A percentile compares a stretch with the other conserved stretches of the same genome.
These are phyloP conservation scores for Ilyonectria sp. DNA, from an alignment of 2,329 filamentous ascomycete species.

Conservation along the genomic window DNA sequence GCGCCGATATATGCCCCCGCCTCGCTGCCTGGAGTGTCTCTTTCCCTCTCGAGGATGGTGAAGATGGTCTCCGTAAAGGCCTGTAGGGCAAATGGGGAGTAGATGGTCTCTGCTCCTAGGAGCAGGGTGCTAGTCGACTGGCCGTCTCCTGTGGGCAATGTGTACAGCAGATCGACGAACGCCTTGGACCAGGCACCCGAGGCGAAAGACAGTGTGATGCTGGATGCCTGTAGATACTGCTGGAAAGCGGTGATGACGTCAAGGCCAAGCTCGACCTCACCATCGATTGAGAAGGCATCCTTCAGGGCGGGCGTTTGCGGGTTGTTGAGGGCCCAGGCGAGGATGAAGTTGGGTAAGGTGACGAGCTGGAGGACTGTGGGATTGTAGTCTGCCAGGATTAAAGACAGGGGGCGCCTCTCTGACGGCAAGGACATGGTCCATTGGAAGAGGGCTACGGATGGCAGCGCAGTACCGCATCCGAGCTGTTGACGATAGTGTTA, in stretches of 20 bases:
- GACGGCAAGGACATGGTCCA: conserved; percentile 61
- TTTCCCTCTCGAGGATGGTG: conserved; percentile 67
- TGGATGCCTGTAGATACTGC: conserved; percentile 62
- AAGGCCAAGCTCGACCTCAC: conserved; percentile 76
- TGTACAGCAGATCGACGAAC: conserved; percentile 73
- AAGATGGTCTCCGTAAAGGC: conserved; percentile 79
- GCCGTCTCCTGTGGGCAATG: conserved; percentile 31
- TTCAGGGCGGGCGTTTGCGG: conserved; percentile 56
- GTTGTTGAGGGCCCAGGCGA: conserved; percentile 74
- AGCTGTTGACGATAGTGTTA: conserved; percentile 64
- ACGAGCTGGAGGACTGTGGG: conserved; percentile 83
- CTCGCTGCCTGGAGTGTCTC: conserved; percentile 52
- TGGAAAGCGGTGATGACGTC: conserved; percentile 73
- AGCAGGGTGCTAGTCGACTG: conserved; percentile 62
- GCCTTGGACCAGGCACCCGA: conserved; percentile 82
- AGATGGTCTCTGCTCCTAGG: conserved; percentile 86
- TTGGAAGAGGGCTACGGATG: conserved; percentile 79
- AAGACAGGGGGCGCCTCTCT: conserved; percentile 60
- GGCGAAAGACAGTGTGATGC: conserved; percentile 75
- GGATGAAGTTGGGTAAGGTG: conserved; percentile 83
- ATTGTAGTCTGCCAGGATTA: conserved; percentile 86
- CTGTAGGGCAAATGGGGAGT: conserved; percentile 79
- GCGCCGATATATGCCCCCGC: conserved; percentile 79
- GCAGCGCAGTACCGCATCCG: conserved; percentile 84
- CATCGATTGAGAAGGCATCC: conserved; percentile 65